A percentile compares a stretch with the other conserved stretches of the same genome.
phyloP scores from a whole-genome alignment of 2,329 filamentous ascomycete species.

The Pseudonectria foliicola region DNA sequence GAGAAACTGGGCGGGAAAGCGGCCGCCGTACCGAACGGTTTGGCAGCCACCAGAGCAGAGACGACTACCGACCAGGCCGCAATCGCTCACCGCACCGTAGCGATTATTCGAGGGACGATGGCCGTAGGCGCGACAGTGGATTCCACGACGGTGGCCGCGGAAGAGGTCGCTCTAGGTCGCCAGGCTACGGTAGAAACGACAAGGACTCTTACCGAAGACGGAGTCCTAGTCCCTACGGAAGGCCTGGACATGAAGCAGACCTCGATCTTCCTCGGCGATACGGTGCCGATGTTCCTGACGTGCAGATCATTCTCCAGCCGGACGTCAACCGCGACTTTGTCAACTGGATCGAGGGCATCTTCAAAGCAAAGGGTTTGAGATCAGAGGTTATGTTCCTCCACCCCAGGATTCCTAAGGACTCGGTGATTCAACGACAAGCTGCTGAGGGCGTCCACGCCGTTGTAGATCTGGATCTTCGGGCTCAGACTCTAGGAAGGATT shows the following conservation, averaged over 20 bases:
- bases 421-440: slow-evolving; percentile 78
- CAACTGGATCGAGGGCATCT: slow-evolving; percentile 70
- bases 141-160: slow-evolving; percentile 34
- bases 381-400: slow-evolving; percentile 75
- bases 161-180: slow-evolving; percentile 64
- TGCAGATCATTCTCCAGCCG: slow-evolving; percentile 78
- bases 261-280: slow-evolving; percentile 68
- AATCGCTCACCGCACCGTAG: slow-evolving; percentile 52
- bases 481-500: slow-evolving; percentile 67
- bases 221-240: slow-evolving; percentile 58
- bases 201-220: slow-evolving; percentile 55
- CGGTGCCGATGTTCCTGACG: slow-evolving; percentile 73
- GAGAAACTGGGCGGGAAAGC: slow-evolving; percentile 46
- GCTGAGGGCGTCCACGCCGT: slow-evolving; percentile 84
- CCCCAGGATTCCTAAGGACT: slow-evolving; percentile 66
- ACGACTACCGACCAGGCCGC: slow-evolving; percentile 59
- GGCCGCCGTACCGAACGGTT: slow-evolving; percentile 38
- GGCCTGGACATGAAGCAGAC: slow-evolving; percentile 44
- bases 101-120: slow-evolving; percentile 53
- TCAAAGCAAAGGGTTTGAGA: slow-evolving; percentile 63
- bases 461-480: slow-evolving; percentile 63
- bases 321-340: slow-evolving; percentile 75
- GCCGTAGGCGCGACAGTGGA: slow-evolving; percentile 44
- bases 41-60: slow-evolving; percentile 41
- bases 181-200: slow-evolving; percentile 38